Conservation (phyloP, 1,284 basidiomycete genomes). For the Sanghuangporus weigelae region DNA sequence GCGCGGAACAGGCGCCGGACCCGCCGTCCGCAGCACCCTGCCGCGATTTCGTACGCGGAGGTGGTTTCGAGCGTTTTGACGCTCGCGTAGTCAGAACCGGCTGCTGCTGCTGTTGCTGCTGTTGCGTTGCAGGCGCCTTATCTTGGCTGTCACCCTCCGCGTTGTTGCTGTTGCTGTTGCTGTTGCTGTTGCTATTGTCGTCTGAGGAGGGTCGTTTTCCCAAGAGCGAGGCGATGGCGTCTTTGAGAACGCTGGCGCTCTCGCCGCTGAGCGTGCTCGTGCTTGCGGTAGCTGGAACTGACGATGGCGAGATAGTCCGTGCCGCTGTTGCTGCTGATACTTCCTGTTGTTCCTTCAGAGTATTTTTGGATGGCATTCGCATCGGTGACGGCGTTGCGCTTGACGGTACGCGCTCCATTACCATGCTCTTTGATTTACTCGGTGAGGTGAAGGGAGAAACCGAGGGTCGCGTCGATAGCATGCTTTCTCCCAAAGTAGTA, state of each 20-base stretch:
- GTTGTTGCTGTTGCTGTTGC: conserved; percentile 33
- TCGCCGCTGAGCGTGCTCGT: conserved; percentile 31
- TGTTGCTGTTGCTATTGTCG: conserved; percentile 27
- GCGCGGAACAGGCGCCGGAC: not conserved
- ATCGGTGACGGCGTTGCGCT: conserved; percentile 20
- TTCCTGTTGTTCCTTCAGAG: not conserved
- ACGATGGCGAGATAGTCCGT: not conserved
- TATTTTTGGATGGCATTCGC: conserved; percentile 21
- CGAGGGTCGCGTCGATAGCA: not conserved
- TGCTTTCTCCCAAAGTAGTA: not conserved
- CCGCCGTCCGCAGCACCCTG: not conserved
- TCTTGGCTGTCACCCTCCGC: conserved; percentile 21
- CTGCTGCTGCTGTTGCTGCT: not conserved
- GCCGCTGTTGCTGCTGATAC: not conserved
- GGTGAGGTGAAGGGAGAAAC: not conserved
- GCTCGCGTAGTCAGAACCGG: not conserved
- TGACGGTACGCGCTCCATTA: conserved; percentile 3
- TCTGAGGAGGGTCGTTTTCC: conserved; percentile 55
- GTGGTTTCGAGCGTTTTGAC: not conserved
- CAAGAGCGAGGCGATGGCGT: conserved; percentile 57
- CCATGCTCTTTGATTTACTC: not conserved
- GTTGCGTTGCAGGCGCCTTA: not conserved
- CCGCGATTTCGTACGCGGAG: conserved; percentile 5
- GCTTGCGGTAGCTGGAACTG: conserved; percentile 21
- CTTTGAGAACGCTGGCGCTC: conserved; percentile 49